Conservation (phyloP, 1,284 basidiomycete genomes). For the Marasmius sp. region DNA sequence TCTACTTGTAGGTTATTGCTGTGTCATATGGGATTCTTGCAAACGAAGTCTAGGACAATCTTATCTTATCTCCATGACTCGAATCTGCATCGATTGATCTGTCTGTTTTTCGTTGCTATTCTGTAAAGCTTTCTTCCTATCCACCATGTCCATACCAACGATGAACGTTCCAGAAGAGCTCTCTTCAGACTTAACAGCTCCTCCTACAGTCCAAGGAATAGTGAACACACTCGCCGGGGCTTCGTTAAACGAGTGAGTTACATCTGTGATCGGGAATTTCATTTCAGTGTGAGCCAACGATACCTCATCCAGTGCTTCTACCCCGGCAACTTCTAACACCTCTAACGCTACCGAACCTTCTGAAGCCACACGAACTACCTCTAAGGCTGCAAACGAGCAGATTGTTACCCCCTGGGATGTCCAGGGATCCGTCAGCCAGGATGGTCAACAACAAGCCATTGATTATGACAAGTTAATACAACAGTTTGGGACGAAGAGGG, state of each 20-base stretch:
- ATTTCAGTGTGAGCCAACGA: not conserved
- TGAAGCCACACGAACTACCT: not conserved
- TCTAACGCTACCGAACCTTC: constrained; percentile 5
- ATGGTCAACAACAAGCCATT: constrained; percentile 89
- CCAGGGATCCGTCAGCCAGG: constrained; percentile 85
- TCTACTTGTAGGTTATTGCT: too few relatives aligned
- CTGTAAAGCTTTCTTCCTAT: not conserved
- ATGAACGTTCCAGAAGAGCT: constrained; percentile 18
- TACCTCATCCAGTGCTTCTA: not conserved
- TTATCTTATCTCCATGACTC: not conserved
- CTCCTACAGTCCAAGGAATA: constrained; percentile 16
- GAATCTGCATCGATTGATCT: not conserved
- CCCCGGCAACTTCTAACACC: not conserved
- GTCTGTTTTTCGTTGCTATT: not conserved
- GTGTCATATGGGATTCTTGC: too few relatives aligned
- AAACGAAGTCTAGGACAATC: not conserved
- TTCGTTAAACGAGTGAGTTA: constrained; percentile 19
- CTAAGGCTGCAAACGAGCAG: constrained; percentile 53
- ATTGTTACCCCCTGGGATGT: constrained; percentile 98
- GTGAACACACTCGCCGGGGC: constrained; percentile 13
- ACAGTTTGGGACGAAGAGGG: constrained; percentile 89
- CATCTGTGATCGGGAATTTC: not conserved
- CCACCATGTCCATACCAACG: not conserved
- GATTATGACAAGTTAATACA: constrained; percentile 96
- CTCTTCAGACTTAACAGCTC: constrained; percentile 21